Evolutionary conservation across 345 rosid genomes (phyloP), one percentile per base, ranked within the genome.

Genomic region (Cardamine occulta): DNA sequence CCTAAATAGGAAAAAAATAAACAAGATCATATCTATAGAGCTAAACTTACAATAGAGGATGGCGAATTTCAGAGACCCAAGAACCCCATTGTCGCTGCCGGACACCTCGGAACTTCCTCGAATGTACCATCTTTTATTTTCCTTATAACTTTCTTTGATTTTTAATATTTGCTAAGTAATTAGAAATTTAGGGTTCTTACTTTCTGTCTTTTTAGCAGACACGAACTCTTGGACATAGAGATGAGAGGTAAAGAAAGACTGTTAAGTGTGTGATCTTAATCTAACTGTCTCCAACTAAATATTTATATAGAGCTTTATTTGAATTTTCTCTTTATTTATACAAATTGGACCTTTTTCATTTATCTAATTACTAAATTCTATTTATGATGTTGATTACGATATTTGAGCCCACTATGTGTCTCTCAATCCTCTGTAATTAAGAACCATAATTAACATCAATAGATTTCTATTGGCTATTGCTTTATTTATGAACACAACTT

Each of bases 81-180:
- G 96, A 88, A 79, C 96, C 96, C 96, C 96, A 88, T 81, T 88
- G 93, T 68, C 96, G 93, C 61, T 90, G 93, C 70, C 96, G 85
- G 62, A 90, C 96, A 19, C 93, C 96, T 81, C 96, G 82, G 83
- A 82, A 90, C 72, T 88, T 90, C 85, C 74, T 90, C 53, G 89
- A 35, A 57, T 85, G 87, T 73, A 85, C 91, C 96, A 90, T 89
- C 1, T 51, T 72, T 34, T 21, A 1, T 12, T 37, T 28, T 48
- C 19, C 44, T 73, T 35, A 1, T 13, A 44, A 42, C 2, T 42
- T 37, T 49, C 15, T 51, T 47, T 37, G 26, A 45, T 45, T 45
- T 21, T 34, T 66, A 1, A 4, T 63, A 26, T 44, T 45, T 44
- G 32, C 26, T 19, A 15, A 19, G 19, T 35, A 8, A 35, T 24